Percentiles rank a stretch among this genome's conserved stretches.
Conservation (phyloP, 2,329 filamentous ascomycete genomes). For the Colletotrichum orchidophilum region DNA sequence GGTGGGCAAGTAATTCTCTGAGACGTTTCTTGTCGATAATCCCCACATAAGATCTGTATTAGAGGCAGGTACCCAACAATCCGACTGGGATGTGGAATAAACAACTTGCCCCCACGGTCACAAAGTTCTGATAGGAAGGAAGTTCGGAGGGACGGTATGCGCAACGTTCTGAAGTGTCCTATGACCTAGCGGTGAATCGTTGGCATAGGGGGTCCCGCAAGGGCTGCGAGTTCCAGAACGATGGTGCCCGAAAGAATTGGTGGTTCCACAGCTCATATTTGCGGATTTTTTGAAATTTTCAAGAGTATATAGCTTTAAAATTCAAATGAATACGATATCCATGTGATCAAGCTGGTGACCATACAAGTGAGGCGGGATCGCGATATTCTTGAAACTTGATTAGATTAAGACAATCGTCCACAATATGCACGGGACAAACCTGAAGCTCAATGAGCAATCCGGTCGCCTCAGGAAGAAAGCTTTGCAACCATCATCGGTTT, state of each 20-base stretch:
- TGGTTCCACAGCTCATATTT: neutral
- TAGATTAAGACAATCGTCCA: no score
- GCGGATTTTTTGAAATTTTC: no score
- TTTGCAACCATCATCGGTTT: no score
- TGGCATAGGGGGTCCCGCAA: neutral
- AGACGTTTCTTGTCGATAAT: neutral
- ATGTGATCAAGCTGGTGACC: no score
- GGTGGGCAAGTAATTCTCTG: neutral
- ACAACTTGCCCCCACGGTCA: neutral
- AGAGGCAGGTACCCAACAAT: neutral
- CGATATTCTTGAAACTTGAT: no score
- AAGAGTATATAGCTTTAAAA: no score
- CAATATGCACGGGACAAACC: no score
- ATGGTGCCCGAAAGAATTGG: neutral
- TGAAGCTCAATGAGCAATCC: no score
- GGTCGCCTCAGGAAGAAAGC: no score
- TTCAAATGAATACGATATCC: no score
- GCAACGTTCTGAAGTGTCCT: neutral
- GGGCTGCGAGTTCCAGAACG: neutral
- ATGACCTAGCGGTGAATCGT: neutral
- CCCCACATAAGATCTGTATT: neutral
- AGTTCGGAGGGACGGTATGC: neutral
- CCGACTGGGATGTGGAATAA: neutral
- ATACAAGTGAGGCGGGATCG: no score
- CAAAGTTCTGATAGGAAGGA: neutral